These are phyloP conservation scores for Brassica cretica DNA, from an alignment of 345 rosid genomes.

Conservation along the genomic window DNA sequence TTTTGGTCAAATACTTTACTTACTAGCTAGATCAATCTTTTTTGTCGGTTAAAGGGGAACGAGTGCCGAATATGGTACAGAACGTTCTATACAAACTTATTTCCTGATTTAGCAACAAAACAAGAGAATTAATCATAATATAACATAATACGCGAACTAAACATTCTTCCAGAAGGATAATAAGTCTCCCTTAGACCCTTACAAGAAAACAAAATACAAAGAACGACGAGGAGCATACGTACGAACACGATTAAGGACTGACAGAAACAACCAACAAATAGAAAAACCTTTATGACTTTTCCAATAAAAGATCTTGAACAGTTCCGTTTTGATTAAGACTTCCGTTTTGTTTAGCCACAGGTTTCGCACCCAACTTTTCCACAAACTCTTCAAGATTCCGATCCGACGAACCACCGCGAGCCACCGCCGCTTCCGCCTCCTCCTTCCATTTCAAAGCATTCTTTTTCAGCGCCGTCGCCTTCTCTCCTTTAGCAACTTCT, in stretches of 20 bases:
- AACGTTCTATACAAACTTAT: not conserved
- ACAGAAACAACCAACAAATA: not conserved
- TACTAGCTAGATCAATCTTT: not conserved
- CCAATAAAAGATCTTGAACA: not conserved
- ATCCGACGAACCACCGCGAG: slow-evolving; percentile 74
- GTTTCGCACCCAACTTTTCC: slow-evolving; percentile 52
- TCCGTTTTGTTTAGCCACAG: slow-evolving; percentile 24
- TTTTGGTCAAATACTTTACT: not conserved
- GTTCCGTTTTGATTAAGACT: slow-evolving; percentile 20
- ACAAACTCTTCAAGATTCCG: slow-evolving; percentile 59
- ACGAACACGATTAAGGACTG: slow-evolving; percentile 9
- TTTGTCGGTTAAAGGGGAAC: not conserved
- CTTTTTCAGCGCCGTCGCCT: slow-evolving; percentile 53
- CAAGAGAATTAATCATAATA: not conserved
- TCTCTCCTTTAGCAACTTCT: slow-evolving; percentile 54
- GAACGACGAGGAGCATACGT: not conserved
- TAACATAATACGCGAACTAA: not conserved
- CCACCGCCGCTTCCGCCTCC: slow-evolving; percentile 66
- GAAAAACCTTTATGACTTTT: slow-evolving; percentile 3
- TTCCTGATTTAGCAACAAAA: not conserved
- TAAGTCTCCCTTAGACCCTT: slow-evolving; percentile 5
- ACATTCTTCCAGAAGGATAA: not conserved
- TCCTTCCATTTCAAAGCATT: slow-evolving; percentile 68
- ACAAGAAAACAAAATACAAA: not conserved
- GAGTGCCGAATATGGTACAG: not conserved